These are phyloP conservation scores for Myriangium duriaei DNA, from an alignment of 2,329 filamentous ascomycete genomes.

Conservation along the genomic window DNA sequence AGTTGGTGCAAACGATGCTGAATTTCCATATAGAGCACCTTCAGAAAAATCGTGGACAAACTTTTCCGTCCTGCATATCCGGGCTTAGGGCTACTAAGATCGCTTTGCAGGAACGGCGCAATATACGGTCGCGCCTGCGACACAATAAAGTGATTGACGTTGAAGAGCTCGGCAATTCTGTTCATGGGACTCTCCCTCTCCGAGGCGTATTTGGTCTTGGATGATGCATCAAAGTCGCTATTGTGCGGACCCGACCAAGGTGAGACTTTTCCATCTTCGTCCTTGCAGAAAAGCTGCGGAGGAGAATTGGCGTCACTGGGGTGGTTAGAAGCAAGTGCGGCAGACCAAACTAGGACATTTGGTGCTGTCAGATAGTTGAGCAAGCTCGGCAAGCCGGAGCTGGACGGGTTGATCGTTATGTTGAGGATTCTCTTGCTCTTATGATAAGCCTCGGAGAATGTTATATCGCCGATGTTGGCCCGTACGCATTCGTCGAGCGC, in stretches of 20 bases:
- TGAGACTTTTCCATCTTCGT: conserved; percentile 56
- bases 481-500: conserved; percentile 75
- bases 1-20: conserved; percentile 71
- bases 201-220: conserved; percentile 47
- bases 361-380: conserved; percentile 89
- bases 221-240: conserved; percentile 57
- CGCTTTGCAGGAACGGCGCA: conserved; percentile 69
- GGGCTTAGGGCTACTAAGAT: conserved; percentile 61
- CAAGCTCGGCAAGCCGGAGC: conserved; percentile 66
- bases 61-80: conserved; percentile 46
- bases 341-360: conserved; percentile 77
- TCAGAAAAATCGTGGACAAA: conserved; percentile 29
- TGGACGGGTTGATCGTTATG: conserved; percentile 70
- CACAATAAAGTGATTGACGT: conserved; percentile 90
- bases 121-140: conserved; percentile 85
- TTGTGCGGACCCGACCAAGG: conserved; percentile 55
- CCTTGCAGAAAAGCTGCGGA: conserved; percentile 64
- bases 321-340: conserved; percentile 64
- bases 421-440: conserved; percentile 79
- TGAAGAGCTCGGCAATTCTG: conserved; percentile 71
- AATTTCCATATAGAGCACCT: conserved; percentile 58
- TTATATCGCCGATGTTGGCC: conserved; percentile 75
- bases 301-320: conserved; percentile 53
- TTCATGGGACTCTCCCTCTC: conserved; percentile 56
- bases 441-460: conserved; percentile 84